Conservation (phyloP, 495 filamentous ascomycete genomes). For the Trichoderma virens region DNA sequence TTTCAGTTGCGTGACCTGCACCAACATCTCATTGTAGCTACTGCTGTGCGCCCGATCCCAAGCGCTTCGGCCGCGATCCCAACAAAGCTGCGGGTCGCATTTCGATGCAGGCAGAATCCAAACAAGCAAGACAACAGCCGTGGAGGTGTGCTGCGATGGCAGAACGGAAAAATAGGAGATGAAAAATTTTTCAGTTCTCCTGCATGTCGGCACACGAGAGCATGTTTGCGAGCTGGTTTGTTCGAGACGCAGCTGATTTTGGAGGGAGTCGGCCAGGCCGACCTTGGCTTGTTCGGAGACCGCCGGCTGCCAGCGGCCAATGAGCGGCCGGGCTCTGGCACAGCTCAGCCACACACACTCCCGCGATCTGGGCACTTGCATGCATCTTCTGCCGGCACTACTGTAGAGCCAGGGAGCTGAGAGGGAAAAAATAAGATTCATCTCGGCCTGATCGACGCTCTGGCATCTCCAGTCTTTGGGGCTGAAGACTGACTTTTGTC, state of each 20-base stretch:
- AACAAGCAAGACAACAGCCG: no score
- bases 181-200: conserved; percentile 2
- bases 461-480: background rate
- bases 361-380: background rate
- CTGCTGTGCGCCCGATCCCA: background rate
- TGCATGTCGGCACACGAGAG: background rate
- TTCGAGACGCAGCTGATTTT: no score
- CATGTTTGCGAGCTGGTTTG: no score
- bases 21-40: background rate
- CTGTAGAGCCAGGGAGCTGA: no score
- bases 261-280: background rate
- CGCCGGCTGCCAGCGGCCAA: background rate
- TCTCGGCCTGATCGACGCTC: conserved; percentile 3
- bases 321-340: background rate
- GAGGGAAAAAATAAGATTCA: background rate
- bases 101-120: no score
- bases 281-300: background rate
- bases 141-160: background rate
- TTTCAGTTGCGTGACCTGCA: background rate
- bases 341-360: background rate
- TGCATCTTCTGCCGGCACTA: conserved; percentile 8
- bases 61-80: background rate
- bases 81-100: no score
- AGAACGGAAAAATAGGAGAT: background rate
- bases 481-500: no score